These are phyloP conservation scores for Ustilago xerochloae DNA, from an alignment of 1,284 basidiomycete genomes.

Conservation along the genomic window DNA sequence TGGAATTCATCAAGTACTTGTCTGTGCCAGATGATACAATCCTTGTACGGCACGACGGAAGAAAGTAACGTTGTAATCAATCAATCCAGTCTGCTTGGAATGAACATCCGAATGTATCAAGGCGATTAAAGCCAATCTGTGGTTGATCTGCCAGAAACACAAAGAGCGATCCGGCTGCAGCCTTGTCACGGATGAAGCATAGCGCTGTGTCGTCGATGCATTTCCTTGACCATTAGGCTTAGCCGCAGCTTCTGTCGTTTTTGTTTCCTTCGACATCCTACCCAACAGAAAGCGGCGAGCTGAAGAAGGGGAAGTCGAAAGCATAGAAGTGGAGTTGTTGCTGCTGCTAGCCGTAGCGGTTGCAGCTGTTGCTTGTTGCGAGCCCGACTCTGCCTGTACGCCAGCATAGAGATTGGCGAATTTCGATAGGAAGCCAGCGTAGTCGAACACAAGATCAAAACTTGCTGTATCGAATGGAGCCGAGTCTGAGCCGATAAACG, in stretches of 20 bases:
- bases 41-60: conserved; percentile 73
- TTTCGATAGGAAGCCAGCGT: conserved; percentile 85
- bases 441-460: conserved; percentile 89
- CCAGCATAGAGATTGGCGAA: conserved; percentile 83
- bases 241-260: neutral
- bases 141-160: conserved; percentile 86
- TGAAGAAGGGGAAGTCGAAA: conserved; percentile 38
- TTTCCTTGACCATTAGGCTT: no score
- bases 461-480: conserved; percentile 90
- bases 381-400: conserved; percentile 5
- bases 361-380: neutral
- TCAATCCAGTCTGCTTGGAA: conserved; percentile 80
- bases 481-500: conserved; percentile 91
- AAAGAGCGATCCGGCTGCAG: conserved; percentile 81
- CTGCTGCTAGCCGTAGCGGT: neutral
- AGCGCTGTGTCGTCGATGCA: conserved; percentile 18
- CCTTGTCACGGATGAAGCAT: conserved; percentile 70
- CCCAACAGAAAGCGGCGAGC: conserved; percentile 32
- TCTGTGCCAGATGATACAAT: conserved; percentile 61
- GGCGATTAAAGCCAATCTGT: conserved; percentile 80
- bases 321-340: conserved; percentile 6
- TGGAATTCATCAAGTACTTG: conserved; percentile 23
- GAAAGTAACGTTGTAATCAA: conserved; percentile 93
- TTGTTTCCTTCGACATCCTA: conserved; percentile 23
- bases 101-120: conserved; percentile 83